Conservation (phyloP, 2,329 filamentous ascomycete species). For the Aureobasidium sp. region DNA sequence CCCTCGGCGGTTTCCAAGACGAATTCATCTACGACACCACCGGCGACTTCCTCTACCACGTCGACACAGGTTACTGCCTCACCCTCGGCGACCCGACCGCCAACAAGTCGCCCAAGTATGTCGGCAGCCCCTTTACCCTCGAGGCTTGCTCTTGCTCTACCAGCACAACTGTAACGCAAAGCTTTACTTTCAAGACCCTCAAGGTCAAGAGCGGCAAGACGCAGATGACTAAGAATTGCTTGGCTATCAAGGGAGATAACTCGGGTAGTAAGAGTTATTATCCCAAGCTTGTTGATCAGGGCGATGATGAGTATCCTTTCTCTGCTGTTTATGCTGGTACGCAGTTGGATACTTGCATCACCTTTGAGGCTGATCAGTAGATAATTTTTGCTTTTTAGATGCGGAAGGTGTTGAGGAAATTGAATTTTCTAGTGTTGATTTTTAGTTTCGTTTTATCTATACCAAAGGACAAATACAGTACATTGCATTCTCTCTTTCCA, state of each 20-base stretch:
- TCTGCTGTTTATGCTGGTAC: neutral
- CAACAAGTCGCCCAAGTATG: neutral
- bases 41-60: neutral
- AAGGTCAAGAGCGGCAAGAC: neutral
- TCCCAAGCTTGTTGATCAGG: neutral
- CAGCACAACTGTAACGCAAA: neutral
- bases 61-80: neutral
- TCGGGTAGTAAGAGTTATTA: neutral
- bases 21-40: conserved; percentile 2
- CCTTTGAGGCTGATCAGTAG: neutral
- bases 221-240: neutral
- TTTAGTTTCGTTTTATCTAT: neutral
- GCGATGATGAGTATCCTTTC: neutral
- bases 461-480: neutral
- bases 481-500: neutral
- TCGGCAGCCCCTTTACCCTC: neutral
- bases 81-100: neutral
- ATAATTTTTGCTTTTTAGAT: too few relatives aligned
- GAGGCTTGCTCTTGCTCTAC: neutral
- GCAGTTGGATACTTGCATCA: conserved; percentile 2
- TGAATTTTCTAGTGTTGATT: neutral
- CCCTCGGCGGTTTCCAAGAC: conserved; percentile 1
- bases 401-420: too few relatives aligned
- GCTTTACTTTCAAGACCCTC: neutral
- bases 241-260: neutral